phyloP scores from a whole-genome alignment of 192 early-diverging fungal genomes.

The Coemansia sp. region DNA sequence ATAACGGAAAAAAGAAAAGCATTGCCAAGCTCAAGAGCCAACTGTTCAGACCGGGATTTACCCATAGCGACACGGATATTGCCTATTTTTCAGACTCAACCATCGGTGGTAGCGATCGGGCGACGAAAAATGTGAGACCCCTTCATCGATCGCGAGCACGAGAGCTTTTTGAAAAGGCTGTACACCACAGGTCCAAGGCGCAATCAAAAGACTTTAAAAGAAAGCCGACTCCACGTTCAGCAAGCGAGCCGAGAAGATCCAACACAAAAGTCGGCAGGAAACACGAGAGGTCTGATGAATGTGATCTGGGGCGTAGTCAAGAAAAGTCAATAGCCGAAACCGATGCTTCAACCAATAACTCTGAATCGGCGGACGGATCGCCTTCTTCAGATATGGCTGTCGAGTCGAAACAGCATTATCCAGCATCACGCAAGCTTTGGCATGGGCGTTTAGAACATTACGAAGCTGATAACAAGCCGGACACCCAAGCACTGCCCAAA shows the following conservation, averaged over 20 bases:
- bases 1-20: neutral
- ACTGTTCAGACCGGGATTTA: neutral
- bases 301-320: neutral
- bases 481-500: neutral
- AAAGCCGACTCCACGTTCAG: slow-evolving; percentile 1
- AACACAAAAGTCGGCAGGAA: neutral
- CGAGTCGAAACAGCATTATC: neutral
- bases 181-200: slow-evolving; percentile 12
- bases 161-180: slow-evolving; percentile 29
- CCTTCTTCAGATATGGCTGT: neutral
- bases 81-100: neutral
- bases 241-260: slow-evolving; percentile 5
- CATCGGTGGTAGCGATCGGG: neutral
- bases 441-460: neutral
- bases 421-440: neutral
- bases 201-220: neutral
- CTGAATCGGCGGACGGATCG: neutral
- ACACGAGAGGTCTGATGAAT: neutral
- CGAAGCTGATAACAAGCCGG: neutral
- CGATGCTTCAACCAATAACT: neutral
- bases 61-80: slow-evolving; percentile 3
- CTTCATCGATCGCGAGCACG: slow-evolving; percentile 14
- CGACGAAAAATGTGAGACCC: neutral
- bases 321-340: neutral
- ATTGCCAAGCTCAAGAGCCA: neutral